Evolutionary conservation across 345 rosid genomes (phyloP), one percentile per base, ranked within the genome.

Genomic region (Eucalyptus polybractea): DNA sequence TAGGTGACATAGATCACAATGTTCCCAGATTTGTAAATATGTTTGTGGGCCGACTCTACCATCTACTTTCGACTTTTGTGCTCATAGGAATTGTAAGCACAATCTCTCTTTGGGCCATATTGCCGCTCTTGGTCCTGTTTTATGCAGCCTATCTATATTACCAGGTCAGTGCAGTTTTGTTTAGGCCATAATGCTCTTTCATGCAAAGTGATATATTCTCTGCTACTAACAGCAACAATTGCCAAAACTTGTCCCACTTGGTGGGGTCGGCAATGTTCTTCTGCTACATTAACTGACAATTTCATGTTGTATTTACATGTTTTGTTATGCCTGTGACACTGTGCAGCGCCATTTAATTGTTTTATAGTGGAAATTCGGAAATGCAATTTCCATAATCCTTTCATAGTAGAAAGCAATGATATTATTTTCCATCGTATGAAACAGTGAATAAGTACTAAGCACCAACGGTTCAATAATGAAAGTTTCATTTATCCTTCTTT

Each of bases 71-170:
- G 7, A 98, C 99, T 15, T 97, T 98, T 91, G 95, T 94, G 37
- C 97, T 98, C 86, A 96, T 97, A 69, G 98, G 99, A 80, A 92
- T 94, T 24, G 96, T 98, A 91, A 98, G 97, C 96, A 94, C 97
- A 54, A 93, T 97, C 90, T 98, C 99, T 83, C 90, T 98, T 90
- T 98, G 99, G 99, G 97, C 97, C 60, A 95, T 96, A 91, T 92
- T 95, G 98, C 99, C 99, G 27, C 97, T 96, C 88, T 91, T 98
- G 90, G 93, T 97, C 93, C 89, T 98, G 92, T 98, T 97, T 92
- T 96, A 96, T 92, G 97, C 97, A 49, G 96, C 98, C 80, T 98
- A 98, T 89, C 93, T 98, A 86, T 98, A 98, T 92, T 96, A 97
- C 90, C 99, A 98, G 99, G 99, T 96, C 92, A 60, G 85, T 90